Evolutionary conservation across 192 early-diverging fungal genomes (phyloP), one percentile per base, ranked within the genome.

Genomic region (Gaertneriomyces semiglobifer): DNA sequence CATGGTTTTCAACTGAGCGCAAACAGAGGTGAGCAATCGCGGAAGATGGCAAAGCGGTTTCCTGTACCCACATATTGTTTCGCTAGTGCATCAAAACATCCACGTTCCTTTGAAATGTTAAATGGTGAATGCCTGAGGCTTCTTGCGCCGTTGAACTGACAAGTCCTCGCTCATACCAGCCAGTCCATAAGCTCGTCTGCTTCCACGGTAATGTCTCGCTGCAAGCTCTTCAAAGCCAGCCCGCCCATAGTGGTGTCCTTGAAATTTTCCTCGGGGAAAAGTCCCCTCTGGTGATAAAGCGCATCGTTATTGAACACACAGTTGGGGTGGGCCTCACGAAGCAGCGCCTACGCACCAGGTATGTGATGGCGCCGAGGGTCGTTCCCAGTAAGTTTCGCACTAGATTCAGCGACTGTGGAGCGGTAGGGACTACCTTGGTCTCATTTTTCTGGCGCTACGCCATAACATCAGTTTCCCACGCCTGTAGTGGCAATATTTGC

Each of bases 201-300:
- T 48, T 81, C 76, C 0, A 41, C 6, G n/a, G 79, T 74, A 33
- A 59, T 46, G n/a, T 62, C 69, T 10, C 72, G 50, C 2, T 33
- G 8, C 7, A 81, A 8, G 5, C 44, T 53, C 44, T 77, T 81
- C 42, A 81, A 25, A 16, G 61, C 51, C 39, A 81, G 44, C n/a
- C 59, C 59, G 45, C 59, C 44, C 57, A 66, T n/a, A 47, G 16
- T 60, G 18, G 69, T 70, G 41, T 77, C 71, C 20, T 75, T 64
- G 66, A 74, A 81, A 54, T 79, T 77, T 6, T 81, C 72, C 56
- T 81, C 79, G n/a, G 77, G 70, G 57, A 79, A 79, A 19, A 79
- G 50, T 41, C 58, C 57, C 9, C 78, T 48, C 68, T 74, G 53
- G n/a, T 44, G 25, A 45, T 40, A 55, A 14, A 0, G 7, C 33